Conservation (phyloP, 2,329 filamentous ascomycete genomes). For the Fusarium vanettenii region DNA sequence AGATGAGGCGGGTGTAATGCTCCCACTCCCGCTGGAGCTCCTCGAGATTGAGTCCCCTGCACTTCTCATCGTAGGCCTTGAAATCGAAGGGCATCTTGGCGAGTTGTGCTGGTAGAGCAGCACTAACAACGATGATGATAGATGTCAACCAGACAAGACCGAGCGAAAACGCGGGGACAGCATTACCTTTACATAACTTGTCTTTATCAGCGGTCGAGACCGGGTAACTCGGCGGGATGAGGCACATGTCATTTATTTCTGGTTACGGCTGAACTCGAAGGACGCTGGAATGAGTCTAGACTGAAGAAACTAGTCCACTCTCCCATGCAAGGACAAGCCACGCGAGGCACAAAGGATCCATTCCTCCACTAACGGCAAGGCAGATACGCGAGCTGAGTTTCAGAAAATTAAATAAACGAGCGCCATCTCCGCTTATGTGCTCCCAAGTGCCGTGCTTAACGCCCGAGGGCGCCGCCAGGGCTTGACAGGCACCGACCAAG, state of each 20-base stretch:
- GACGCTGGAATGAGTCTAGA: neutral
- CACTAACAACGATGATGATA: neutral
- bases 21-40: slow-evolving; percentile 56
- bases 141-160: neutral
- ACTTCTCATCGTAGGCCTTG: slow-evolving; percentile 53
- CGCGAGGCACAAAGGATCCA: neutral
- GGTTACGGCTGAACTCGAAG: neutral
- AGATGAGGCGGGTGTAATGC: slow-evolving; percentile 55
- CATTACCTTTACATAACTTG: neutral
- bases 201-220: neutral
- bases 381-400: neutral
- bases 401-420: neutral
- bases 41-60: slow-evolving; percentile 49
- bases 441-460: neutral
- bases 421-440: neutral
- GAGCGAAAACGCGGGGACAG: neutral
- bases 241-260: neutral
- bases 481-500: neutral
- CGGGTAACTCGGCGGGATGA: neutral
- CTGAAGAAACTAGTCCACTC: neutral
- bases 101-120: neutral
- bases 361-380: neutral
- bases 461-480: neutral
- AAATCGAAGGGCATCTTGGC: slow-evolving; percentile 54
- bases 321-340: neutral